A percentile compares a stretch with the other conserved stretches of the same genome.
phyloP scores from a whole-genome alignment of 2,329 filamentous ascomycete genomes.

The Dothistroma pini region DNA sequence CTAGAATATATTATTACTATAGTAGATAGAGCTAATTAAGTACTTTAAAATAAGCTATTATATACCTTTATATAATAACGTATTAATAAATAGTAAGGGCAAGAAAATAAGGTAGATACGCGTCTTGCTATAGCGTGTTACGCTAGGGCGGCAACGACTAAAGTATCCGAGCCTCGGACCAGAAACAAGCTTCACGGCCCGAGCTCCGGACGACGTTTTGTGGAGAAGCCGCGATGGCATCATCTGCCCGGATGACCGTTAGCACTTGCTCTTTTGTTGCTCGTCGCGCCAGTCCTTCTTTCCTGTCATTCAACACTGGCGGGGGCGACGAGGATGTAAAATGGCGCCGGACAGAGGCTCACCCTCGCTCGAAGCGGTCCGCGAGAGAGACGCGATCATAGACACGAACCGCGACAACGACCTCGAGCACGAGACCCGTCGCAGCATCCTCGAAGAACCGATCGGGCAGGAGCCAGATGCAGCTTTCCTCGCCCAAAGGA shows the following conservation, averaged over 20 bases:
- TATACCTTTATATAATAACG: no score
- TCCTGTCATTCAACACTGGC: background rate
- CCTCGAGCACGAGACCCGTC: slow-evolving; percentile 21
- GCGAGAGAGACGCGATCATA: slow-evolving; percentile 9
- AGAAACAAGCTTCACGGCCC: background rate
- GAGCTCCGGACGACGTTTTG: background rate
- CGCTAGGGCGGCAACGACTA: no score
- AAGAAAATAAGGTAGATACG: no score
- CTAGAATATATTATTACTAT: no score
- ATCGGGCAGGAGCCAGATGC: slow-evolving; percentile 30
- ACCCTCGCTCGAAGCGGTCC: background rate
- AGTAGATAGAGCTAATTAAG: no score
- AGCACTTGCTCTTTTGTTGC: background rate
- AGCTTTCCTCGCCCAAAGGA: slow-evolving; percentile 27
- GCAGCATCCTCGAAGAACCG: slow-evolving; percentile 24
- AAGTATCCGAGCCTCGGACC: no score
- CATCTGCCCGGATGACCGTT: background rate
- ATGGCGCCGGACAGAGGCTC: slow-evolving; percentile 38
- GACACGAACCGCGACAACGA: slow-evolving; percentile 15
- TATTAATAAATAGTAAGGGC: no score
- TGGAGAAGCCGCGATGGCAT: slow-evolving; percentile 8
- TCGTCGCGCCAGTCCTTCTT: background rate
- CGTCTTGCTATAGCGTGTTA: no score
- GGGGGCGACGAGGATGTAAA: background rate
- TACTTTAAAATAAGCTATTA: no score